Conservation (phyloP, 345 rosid species). For the Melaleuca quinquenervia region DNA sequence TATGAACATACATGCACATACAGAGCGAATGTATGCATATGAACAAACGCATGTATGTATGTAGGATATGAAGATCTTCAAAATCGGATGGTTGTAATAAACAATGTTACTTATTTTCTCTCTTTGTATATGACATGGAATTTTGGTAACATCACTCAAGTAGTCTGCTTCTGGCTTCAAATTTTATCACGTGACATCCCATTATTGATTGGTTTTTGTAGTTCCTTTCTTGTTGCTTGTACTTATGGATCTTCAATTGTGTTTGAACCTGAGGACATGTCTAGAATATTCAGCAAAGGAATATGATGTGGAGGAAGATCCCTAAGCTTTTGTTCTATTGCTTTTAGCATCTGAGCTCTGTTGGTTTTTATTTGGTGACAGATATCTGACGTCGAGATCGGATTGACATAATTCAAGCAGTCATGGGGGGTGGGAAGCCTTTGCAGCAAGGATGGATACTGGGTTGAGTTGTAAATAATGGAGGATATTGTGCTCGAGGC, state of each 20-base stretch:
- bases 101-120: background rate
- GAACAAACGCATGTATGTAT: background rate
- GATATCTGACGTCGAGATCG: background rate
- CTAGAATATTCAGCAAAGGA: too few species aligned
- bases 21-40: background rate
- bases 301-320: background rate
- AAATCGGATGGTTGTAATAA: background rate
- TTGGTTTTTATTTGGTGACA: background rate
- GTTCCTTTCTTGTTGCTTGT: too few species aligned
- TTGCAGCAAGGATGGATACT: background rate
- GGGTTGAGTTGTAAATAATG: background rate
- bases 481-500: background rate
- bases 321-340: background rate
- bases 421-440: background rate
- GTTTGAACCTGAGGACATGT: too few species aligned
- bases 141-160: too few species aligned
- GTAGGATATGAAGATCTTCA: background rate
- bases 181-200: too few species aligned
- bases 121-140: too few species aligned
- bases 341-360: background rate
- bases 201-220: too few species aligned
- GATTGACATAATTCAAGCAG: background rate
- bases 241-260: too few species aligned
- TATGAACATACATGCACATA: background rate
- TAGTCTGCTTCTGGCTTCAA: too few species aligned